These are phyloP conservation scores for Trichoderma koningiopsis DNA, from an alignment of 2,329 filamentous ascomycete species.

Conservation along the genomic window DNA sequence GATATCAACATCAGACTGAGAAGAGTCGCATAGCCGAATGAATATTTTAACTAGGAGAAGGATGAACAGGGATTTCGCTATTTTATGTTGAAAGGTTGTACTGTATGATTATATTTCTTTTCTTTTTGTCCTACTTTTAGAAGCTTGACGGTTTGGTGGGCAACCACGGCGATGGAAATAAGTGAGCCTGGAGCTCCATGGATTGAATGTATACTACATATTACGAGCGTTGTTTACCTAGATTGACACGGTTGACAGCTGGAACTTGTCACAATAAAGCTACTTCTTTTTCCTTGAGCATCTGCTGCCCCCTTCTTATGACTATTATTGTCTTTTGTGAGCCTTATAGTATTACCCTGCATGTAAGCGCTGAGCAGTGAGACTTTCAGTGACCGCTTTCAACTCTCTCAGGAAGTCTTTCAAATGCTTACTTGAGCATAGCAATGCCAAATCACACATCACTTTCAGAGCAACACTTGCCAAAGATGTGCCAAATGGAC, in stretches of 20 bases:
- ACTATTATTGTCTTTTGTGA: neutral
- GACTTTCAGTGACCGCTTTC: neutral
- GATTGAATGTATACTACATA: neutral
- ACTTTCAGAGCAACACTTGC: neutral
- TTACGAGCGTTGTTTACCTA: neutral
- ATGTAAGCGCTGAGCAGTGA: neutral
- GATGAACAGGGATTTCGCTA: neutral
- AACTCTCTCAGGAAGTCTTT: neutral
- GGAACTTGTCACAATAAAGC: neutral
- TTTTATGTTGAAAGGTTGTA: neutral
- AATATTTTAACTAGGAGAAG: neutral
- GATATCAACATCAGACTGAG: slow-evolving; percentile 35
- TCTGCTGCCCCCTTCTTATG: neutral
- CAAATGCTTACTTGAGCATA: neutral
- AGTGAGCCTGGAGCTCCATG: slow-evolving; percentile 13
- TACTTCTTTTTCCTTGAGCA: neutral
- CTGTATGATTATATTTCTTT: neutral
- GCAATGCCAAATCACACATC: neutral
- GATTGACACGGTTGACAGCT: neutral
- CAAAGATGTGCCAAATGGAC: neutral
- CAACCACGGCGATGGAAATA: neutral
- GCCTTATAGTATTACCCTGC: too few species aligned
- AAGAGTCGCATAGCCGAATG: neutral
- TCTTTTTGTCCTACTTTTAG: neutral
- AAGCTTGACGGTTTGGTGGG: neutral